Percentiles rank a stretch among this genome's conserved stretches.
These are phyloP conservation scores for Vigna hirtella DNA, from an alignment of 306 rosid genomes.

Conservation along the genomic window DNA sequence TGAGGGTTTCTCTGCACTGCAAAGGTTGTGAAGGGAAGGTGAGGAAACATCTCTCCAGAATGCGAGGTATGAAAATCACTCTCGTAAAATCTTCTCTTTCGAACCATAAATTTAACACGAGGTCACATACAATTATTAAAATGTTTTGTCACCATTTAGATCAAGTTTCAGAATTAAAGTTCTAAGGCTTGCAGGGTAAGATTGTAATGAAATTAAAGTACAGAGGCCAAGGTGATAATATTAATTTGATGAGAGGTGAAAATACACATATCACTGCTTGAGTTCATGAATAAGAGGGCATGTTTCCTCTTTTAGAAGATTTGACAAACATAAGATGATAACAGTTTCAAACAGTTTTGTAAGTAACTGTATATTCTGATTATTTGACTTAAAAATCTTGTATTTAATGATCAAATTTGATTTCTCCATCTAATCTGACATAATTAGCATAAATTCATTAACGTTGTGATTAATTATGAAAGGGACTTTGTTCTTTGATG, in stretches of 20 bases:
- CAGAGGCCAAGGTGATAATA: neutral
- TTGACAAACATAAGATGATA: neutral
- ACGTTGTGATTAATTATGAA: neutral
- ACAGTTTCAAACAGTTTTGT: neutral
- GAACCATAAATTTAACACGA: neutral
- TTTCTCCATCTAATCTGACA: neutral
- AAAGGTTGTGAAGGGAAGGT: constrained; percentile 96
- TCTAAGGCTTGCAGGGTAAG: neutral
- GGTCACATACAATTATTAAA: neutral
- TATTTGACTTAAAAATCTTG: neutral
- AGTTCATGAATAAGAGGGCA: neutral
- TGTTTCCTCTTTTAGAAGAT: neutral
- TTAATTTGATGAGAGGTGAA: neutral
- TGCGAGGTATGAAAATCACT: constrained; percentile 69
- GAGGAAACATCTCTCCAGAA: constrained; percentile 89
- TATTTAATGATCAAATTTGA: neutral
- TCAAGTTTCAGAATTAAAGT: neutral
- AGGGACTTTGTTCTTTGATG: neutral
- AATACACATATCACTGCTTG: neutral
- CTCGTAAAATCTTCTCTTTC: neutral
- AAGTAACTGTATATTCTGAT: no score
- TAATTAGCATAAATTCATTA: neutral
- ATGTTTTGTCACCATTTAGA: neutral
- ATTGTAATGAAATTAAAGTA: neutral
- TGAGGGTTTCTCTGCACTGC: constrained; percentile 95